Evolutionary conservation across 2,329 filamentous ascomycete species (phyloP), one percentile per base, ranked within the genome.

Genomic region (Periconia sp.): DNA sequence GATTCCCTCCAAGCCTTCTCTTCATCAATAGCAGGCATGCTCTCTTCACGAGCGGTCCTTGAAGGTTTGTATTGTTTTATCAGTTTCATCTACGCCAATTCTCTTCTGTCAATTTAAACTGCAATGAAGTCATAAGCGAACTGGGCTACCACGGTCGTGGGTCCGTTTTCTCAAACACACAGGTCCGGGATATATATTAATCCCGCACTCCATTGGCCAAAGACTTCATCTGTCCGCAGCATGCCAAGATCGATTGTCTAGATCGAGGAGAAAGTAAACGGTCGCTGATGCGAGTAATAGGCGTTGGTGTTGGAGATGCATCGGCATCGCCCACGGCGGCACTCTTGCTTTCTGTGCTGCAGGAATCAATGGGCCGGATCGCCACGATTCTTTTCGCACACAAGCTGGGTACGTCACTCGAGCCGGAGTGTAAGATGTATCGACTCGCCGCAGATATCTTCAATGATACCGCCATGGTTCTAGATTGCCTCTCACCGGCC

Each of bases 381-480:
- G 88, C 89, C 1, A 96, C 91, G 0, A 95, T 96, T 47, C 70
- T 89, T 8, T 95, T 96, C 66, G 92, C 91, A 1, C 86, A 95
- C 66, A 80, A 83, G 30, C 84, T 92, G 45, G 90, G 91, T 25
- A 87, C 87, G 32, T 82, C 88, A 22, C 86, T 96, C 34, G 90
- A 95, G 68, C 89, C 90, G 2, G 91, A 96, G 66, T 92, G 89
- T 74, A 96, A 96, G 69, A 86, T 83, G 68, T 96, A 92, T 70
- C 86, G 91, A 12, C 86, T 95, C 35, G 81, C 92, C 2, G 91
- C 91, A 4, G 91, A 96, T 64, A 75, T 95, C 15, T 87, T 96
- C 74, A 96, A 96, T 69, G 91, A 96, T 65, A 78, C 84, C 7
- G 88, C 88, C 11, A 89, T 95, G 76, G 77, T 95, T 40, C 79